Evolutionary conservation across 805 yeast species (phyloP), one percentile per base, ranked within the genome.

Genomic region (Saccharomycopsis fermentans): DNA sequence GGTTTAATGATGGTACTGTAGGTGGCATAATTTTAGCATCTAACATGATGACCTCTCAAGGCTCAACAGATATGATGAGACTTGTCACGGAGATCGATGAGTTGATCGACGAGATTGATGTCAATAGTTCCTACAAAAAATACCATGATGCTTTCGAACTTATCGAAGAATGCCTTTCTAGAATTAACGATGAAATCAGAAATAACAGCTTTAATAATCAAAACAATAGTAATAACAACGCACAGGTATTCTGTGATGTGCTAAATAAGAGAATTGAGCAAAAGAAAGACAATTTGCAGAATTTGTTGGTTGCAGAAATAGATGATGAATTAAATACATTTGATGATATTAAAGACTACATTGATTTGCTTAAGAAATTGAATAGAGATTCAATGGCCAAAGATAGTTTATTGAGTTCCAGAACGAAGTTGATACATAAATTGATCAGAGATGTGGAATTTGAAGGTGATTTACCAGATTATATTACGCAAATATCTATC

Each of bases 51-150:
- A 14, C 32, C 12, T 43, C 50, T 6, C 86, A 84, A 62, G 86
- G 79, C 63, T 64, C 66, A 61, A 71, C 68, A 67, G 73, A 65
- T 56, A 57, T 73, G 16, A 72, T 81, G 62, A 74, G 76, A 57
- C 78, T 72, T 19, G 71, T 85, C 58, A 78, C 80, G 58, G 71
- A 71, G 34, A 72, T 83, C 14, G 90, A 85, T 64, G 86, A 83
- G 56, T 70, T 74, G 35, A 73, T 87, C 17, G 90, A 86, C 65
- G 89, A 85, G 58, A 75, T 86, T 48, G 94, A 87, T 67, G 81
- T 84, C 14, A 76, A 76, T 57, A 74, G 86, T 27, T 84, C 88
- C 11, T 84, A 86, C 64, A 78, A 80, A 56, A 76, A 78, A 58
- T 84, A 77, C 69, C 65, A 72, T 52, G 72, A 69, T 17, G 77